A percentile compares a stretch with the other conserved stretches of the same genome.
phyloP scores from a whole-genome alignment of 176 grass and related monocot genomes.

The Carex pumila region DNA sequence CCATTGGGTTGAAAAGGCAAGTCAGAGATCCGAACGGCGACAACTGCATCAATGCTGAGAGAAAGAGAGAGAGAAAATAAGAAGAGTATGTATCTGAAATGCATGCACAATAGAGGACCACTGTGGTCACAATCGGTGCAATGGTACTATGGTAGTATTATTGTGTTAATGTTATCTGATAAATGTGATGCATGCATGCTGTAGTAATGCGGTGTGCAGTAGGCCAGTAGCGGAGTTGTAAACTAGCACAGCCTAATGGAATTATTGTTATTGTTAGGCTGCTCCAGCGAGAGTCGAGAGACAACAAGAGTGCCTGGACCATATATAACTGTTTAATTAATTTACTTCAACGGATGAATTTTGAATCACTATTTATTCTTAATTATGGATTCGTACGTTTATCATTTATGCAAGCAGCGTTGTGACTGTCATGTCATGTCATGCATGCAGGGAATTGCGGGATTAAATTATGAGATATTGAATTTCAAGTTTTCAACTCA shows the following conservation, averaged over 20 bases:
- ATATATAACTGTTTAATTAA: not conserved
- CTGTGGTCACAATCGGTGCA: not conserved
- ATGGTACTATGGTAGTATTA: not conserved
- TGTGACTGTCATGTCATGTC: too few species aligned
- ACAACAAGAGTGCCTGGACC: not conserved
- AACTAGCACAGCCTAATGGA: not conserved
- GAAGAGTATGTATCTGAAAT: not conserved
- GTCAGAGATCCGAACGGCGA: conserved; percentile 9
- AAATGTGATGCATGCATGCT: not conserved
- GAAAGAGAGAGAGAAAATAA: not conserved
- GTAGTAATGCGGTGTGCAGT: not conserved
- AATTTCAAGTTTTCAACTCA: too few species aligned
- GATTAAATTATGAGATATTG: too few species aligned
- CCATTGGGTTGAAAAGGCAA: not conserved
- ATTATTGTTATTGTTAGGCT: not conserved
- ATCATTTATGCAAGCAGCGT: too few species aligned
- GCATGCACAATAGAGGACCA: not conserved
- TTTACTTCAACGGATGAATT: not conserved
- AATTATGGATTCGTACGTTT: too few species aligned
- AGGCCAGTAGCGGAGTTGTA: not conserved
- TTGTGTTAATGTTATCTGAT: not conserved
- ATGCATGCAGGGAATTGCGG: too few species aligned
- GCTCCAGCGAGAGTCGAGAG: too few species aligned
- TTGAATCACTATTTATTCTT: not conserved
- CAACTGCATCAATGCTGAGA: conserved; percentile 4